Evolutionary conservation across 1,139 yeast species (phyloP).

Genomic region (Hanseniaspora gamundiae): DNA sequence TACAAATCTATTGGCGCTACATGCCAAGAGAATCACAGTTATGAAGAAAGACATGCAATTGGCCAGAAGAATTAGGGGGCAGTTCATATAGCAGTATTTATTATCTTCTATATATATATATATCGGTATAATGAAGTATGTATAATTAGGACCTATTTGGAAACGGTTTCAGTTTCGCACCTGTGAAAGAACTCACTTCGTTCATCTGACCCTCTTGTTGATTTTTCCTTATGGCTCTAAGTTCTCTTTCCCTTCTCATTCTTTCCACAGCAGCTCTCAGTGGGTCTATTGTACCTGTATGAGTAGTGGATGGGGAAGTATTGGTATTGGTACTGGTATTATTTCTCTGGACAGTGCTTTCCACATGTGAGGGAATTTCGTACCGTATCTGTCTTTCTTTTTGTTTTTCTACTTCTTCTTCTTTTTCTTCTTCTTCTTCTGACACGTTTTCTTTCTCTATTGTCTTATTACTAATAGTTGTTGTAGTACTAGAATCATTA

Average conservation of each 20-base stretch:
- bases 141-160: background rate
- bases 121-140: too few relatives aligned
- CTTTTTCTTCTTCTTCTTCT: background rate
- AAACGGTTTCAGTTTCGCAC: slow-evolving; percentile 1
- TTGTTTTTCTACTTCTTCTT: background rate
- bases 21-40: slow-evolving; percentile 87
- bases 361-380: too few relatives aligned
- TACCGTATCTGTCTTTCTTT: background rate
- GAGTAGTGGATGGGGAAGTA: background rate
- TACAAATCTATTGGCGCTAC: slow-evolving; percentile 81
- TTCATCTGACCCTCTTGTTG: background rate
- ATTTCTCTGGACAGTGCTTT: too few relatives aligned
- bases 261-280: slow-evolving; percentile 1
- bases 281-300: background rate
- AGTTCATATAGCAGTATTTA: background rate
- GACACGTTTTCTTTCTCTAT: background rate
- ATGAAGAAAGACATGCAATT: slow-evolving; percentile 89
- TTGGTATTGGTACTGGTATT: background rate
- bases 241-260: slow-evolving; percentile 2
- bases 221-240: background rate
- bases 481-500: too few relatives aligned
- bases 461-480: too few relatives aligned
- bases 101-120: too few relatives aligned
- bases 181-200: slow-evolving; percentile 1
- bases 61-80: slow-evolving; percentile 79